These are phyloP conservation scores for Aegilops tauschii DNA, from an alignment of 176 grass and related monocot genomes.

Conservation along the genomic window DNA sequence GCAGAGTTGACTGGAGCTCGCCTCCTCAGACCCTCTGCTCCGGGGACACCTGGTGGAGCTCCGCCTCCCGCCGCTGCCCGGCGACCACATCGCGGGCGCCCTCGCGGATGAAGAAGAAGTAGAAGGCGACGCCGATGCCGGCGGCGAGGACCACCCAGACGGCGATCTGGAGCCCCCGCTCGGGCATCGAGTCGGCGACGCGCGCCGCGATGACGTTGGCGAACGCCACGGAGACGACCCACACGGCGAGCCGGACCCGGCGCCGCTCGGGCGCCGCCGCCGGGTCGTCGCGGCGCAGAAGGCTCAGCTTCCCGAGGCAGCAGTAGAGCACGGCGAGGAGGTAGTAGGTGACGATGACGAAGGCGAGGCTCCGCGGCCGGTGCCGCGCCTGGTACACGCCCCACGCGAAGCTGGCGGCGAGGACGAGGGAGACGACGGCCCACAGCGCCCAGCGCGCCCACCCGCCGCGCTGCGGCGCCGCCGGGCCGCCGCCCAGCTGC, in stretches of 20 bases:
- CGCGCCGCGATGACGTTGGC: background rate
- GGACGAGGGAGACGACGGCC: background rate
- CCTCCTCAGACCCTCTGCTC: background rate
- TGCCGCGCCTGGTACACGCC: slow-evolving; percentile 15
- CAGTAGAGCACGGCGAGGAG: slow-evolving; percentile 17
- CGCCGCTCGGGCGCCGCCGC: background rate
- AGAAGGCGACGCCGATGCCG: background rate
- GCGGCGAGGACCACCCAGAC: background rate
- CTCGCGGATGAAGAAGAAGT: background rate
- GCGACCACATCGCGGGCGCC: background rate
- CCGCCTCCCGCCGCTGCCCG: background rate
- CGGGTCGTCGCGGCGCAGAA: background rate
- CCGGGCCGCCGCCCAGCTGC: background rate
- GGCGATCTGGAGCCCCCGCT: background rate
- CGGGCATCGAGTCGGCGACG: background rate
- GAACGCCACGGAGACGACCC: background rate
- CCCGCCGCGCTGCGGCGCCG: background rate
- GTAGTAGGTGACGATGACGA: slow-evolving; percentile 10
- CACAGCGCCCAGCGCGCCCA: background rate
- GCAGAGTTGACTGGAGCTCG: background rate
- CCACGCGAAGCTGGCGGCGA: slow-evolving; percentile 13
- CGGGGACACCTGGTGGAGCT: background rate
- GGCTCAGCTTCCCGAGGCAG: slow-evolving; percentile 16
- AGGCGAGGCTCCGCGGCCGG: slow-evolving; percentile 8
- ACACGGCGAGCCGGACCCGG: background rate